Evolutionary conservation across 805 yeast genomes (phyloP).

Genomic region (Saturnispora quitensis): DNA sequence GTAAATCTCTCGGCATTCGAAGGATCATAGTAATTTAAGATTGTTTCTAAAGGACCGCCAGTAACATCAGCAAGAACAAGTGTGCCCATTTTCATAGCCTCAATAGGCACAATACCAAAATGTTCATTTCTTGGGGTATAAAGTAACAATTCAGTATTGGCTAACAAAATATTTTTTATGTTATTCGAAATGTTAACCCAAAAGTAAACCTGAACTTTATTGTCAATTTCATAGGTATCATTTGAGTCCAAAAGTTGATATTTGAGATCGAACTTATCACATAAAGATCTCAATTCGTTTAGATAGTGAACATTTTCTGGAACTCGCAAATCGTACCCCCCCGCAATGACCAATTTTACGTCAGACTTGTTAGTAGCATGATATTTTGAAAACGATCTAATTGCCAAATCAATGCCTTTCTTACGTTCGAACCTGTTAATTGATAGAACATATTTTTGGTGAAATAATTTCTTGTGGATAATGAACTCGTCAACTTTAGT

Average conservation of each 20-base stretch:
- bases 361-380: slow-evolving; percentile 21
- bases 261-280: slow-evolving; percentile 23
- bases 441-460: slow-evolving; percentile 47
- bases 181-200: slow-evolving; percentile 69
- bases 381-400: slow-evolving; percentile 51
- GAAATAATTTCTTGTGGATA: slow-evolving; percentile 31
- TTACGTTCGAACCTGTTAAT: slow-evolving; percentile 85
- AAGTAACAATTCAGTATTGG: slow-evolving; percentile 48
- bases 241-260: not conserved
- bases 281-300: slow-evolving; percentile 44
- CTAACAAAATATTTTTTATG: slow-evolving; percentile 54
- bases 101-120: slow-evolving; percentile 96
- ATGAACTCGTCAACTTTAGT: slow-evolving; percentile 12
- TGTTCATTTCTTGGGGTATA: slow-evolving; percentile 93
- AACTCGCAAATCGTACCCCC: slow-evolving; percentile 81
- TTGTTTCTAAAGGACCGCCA: slow-evolving; percentile 91
- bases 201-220: slow-evolving; percentile 32
- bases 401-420: slow-evolving; percentile 73
- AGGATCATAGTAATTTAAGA: slow-evolving; percentile 28
- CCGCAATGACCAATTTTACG: slow-evolving; percentile 63
- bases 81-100: slow-evolving; percentile 77
- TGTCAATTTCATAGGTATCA: not conserved
- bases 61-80: slow-evolving; percentile 80
- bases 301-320: slow-evolving; percentile 69
- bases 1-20: slow-evolving; percentile 28